Base-by-base conservation (phyloP, 306 rosid species). In the Canavalia gladiata region DNA sequence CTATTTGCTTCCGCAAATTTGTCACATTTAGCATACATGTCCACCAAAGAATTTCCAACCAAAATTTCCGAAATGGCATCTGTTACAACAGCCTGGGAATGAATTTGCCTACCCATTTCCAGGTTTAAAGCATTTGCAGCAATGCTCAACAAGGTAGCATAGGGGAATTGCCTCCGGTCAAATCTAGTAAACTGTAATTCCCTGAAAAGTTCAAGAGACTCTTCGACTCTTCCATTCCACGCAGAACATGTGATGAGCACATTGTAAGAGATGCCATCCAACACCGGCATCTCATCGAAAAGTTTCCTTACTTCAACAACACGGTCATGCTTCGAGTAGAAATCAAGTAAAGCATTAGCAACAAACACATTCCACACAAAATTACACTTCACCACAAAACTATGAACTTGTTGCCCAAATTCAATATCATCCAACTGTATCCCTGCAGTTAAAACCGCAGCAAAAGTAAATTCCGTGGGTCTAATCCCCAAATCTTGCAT, bases 1-100 rank as follows among this genome's bases (percentile, higher is more conserved):
- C 77, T 81, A 74, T 82, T 81, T 56, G 98, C 97, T 71, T 89
- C 92, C 58, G 72, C 83, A 82, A 91, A 90, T 88, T 77, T 86
- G 72, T 80, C 89, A 88, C 97, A 92, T 90, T 94, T 92, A 72
- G 97, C 97, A 87, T 94, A 94, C 97, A 92, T 91, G 84, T 92
- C 97, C 41, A 94, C 95, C 87, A 94, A 85, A 33, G 98, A 84
- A 89, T 94, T 92, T 34, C 87, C 97, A 33, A 94, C 97, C 62
- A 75, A 77, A 84, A 79, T 60, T 62, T 91, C 92, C 41, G 90
- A 88, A 79, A 74, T 81, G 1, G 90, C 89, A 28, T 59, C 74
- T 47, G 90, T 85, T 65, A 84, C 91, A 75, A 91, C 54, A 72
- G 90, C 78, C 68, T 92, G 97, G 75, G 94, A 86, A 88, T 92